Base-by-base conservation (phyloP, 768 basidiomycete species). In the Chalciporus chontae region DNA sequence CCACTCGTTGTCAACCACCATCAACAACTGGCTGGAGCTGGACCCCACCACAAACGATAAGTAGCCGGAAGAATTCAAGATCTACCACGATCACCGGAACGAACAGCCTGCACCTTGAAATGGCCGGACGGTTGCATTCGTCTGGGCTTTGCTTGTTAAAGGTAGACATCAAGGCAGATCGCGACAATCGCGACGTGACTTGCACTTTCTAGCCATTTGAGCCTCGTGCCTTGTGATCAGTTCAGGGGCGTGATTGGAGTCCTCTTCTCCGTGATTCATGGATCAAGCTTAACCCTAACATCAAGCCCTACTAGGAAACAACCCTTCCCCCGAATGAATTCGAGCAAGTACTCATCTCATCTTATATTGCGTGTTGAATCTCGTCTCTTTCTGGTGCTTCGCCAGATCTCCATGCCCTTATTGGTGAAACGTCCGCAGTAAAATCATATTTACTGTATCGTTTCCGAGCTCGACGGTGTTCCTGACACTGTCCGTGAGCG, bases 1-100 rank as follows among this genome's bases (percentile, higher is more conserved):
- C 44, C 19, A 27, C 43, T 48, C 51, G 1, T 9, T 14, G 10
- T 56, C 42, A 52, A 61, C 48, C 58, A 38, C 53, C 32, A 34
- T 45, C 8, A 8, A 15, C 34, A 36, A n/a, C 47, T 31, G 45
- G 46, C 17, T n/a, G n/a, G n/a, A n/a, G 38, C 45, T 34, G 21
- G 19, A 23, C 24, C 26, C 26, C 31, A 51, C 3, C 3, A 21
- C 11, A 27, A 46, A 7, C 26, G 10, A 24, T 54, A 48, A 49
- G 45, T 62, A 26, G 37, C 53, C 57, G 57, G 50, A 46, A 48
- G 51, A 51, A 56, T 26, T 8, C 40, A 44, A 43, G n/a, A 34
- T 31, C 48, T 40, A 38, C 43, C 52, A 45, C 56, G 42, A 39
- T 57, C 43, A 38, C 49, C 54, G 52, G 53, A 38, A 31, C 29